phyloP scores from a whole-genome alignment of 176 grass and related monocot genomes.

The Raddia distichophylla region DNA sequence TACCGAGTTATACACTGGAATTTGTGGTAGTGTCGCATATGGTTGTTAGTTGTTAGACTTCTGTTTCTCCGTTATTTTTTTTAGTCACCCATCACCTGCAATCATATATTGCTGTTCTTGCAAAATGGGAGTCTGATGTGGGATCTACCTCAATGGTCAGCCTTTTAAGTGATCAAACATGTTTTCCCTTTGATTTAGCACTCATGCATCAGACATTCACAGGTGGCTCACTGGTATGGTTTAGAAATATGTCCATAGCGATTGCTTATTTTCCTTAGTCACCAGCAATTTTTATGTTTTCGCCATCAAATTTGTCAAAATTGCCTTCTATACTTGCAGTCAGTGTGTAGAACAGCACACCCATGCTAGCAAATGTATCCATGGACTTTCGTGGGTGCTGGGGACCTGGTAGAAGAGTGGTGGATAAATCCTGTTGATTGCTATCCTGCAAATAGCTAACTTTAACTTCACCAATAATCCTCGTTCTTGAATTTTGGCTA shows the following conservation, averaged over 20 bases:
- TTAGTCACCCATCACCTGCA: not conserved
- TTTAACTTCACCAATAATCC: not conserved
- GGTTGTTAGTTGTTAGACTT: not conserved
- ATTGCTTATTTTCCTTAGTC: not conserved
- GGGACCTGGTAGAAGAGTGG: not conserved
- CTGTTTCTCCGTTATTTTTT: slow-evolving; percentile 2
- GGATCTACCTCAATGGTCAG: not conserved
- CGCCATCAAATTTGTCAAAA: not conserved
- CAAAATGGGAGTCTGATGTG: not conserved
- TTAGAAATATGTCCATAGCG: not conserved
- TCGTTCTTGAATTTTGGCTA: not conserved
- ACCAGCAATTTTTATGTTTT: not conserved
- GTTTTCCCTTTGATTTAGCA: slow-evolving; percentile 3
- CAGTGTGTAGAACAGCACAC: not conserved
- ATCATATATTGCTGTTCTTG: not conserved
- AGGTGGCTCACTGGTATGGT: not conserved
- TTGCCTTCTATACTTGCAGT: not conserved
- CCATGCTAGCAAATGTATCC: slow-evolving; percentile 4
- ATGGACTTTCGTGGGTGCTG: not conserved
- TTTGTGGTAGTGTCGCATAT: not conserved
- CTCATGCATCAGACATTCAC: not conserved
- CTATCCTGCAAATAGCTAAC: not conserved
- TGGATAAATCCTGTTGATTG: not conserved
- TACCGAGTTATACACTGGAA: slow-evolving; percentile 29
- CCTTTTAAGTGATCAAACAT: not conserved